These are phyloP conservation scores for Dictyophora rubrovolvata DNA, from an alignment of 768 basidiomycete genomes.

Conservation along the genomic window DNA sequence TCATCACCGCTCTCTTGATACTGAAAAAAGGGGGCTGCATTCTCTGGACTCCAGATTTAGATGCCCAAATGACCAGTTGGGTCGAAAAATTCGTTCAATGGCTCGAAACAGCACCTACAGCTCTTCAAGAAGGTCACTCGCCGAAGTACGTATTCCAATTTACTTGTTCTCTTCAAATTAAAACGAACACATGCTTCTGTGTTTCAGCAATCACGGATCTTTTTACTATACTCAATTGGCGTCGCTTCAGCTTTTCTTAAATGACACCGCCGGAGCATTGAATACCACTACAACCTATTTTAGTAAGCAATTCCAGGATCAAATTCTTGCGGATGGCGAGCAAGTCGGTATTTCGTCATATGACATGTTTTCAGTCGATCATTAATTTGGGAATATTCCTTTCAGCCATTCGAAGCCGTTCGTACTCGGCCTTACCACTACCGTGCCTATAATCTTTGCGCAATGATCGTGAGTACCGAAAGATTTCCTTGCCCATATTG, in stretches of 20 bases:
- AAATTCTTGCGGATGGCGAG: conserved; percentile 20
- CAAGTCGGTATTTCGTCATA: conserved; percentile 8
- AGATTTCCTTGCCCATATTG: background rate
- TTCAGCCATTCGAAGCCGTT: conserved; percentile 18
- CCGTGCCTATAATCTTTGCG: conserved; percentile 20
- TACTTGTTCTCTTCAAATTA: background rate
- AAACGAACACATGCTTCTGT: background rate
- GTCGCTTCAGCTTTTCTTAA: conserved; percentile 17
- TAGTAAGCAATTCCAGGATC: conserved; percentile 13
- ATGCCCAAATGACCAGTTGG: conserved; percentile 17
- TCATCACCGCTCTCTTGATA: conserved; percentile 17
- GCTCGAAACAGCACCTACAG: conserved; percentile 11
- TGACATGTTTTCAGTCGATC: background rate
- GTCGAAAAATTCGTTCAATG: conserved; percentile 16
- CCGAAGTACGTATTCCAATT: conserved; percentile 9
- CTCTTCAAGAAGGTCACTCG: conserved; percentile 5
- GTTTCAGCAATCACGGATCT: conserved; percentile 19
- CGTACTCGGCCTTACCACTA: conserved; percentile 23
- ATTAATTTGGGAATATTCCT: background rate
- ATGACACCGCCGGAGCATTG: conserved; percentile 15
- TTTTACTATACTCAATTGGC: conserved; percentile 20
- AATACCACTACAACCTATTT: conserved; percentile 16
- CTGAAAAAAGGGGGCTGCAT: conserved; percentile 11
- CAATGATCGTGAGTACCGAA: background rate
- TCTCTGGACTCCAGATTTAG: conserved; percentile 14